Evolutionary conservation across 1,284 basidiomycete species (phyloP).

Genomic region (Lentinula novae-zelandiae): DNA sequence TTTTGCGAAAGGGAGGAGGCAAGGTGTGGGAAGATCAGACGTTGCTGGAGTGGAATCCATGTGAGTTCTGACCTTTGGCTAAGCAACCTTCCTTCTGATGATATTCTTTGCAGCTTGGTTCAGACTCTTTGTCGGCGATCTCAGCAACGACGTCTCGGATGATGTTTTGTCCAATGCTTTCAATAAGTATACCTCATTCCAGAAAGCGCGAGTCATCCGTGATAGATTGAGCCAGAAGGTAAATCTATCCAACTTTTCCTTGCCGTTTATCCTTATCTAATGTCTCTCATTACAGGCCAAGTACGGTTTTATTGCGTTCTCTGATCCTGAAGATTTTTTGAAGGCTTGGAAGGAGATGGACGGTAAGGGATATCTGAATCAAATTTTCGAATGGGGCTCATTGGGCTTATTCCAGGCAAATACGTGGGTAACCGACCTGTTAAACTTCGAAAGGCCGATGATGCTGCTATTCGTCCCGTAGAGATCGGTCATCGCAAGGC

Average conservation of each 20-base stretch:
- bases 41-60: conserved; percentile 95
- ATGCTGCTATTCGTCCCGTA: conserved; percentile 80
- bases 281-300: conserved; percentile 64
- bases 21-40: conserved; percentile 99
- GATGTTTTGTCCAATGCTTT: conserved; percentile 92
- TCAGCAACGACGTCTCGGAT: conserved; percentile 98
- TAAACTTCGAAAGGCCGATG: conserved; percentile 86
- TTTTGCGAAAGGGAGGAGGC: conserved; percentile 91
- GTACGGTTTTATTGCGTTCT: conserved; percentile 97
- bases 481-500: conserved; percentile 92
- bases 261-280: conserved; percentile 9
- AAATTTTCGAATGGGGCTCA: conserved; percentile 5
- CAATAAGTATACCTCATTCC: conserved; percentile 88
- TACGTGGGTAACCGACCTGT: conserved; percentile 96
- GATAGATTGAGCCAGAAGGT: conserved; percentile 91
- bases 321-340: conserved; percentile 97
- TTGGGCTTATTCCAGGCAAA: conserved; percentile 61
- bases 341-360: conserved; percentile 99
- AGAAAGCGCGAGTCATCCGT: conserved; percentile 92
- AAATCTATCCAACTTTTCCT: conserved; percentile 8
- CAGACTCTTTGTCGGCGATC: conserved; percentile 94
- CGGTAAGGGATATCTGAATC: conserved; percentile 48
- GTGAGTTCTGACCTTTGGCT: conserved; percentile 45
- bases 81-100: conserved; percentile 11
- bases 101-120: conserved; percentile 76